A percentile compares a stretch with the other conserved stretches of the same genome.
phyloP scores from a whole-genome alignment of 148 eudicot genomes.

The Rhododendron molle region DNA sequence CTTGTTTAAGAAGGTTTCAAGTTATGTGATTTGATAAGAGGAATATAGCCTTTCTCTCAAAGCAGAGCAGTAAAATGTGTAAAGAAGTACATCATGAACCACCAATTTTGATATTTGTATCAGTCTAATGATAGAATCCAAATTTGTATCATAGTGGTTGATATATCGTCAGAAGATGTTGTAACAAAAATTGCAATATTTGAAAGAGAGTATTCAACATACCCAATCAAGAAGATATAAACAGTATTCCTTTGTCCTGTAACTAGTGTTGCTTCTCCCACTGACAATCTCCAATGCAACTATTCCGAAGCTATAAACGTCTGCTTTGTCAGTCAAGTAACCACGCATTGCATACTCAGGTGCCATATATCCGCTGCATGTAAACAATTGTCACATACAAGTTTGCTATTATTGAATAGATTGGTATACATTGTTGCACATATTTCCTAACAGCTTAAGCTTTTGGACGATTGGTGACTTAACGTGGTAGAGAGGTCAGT shows the following conservation, averaged over 20 bases:
- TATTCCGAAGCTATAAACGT: slow-evolving; percentile 42
- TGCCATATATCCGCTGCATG: slow-evolving; percentile 40
- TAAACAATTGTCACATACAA: neutral
- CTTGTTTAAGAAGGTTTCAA: neutral
- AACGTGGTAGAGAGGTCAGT: too few relatives aligned
- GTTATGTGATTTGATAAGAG: neutral
- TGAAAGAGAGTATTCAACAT: neutral
- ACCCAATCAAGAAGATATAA: slow-evolving; percentile 43
- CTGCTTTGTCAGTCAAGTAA: slow-evolving; percentile 40
- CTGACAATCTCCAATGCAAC: slow-evolving; percentile 36
- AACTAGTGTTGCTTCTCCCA: slow-evolving; percentile 27
- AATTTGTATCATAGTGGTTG: neutral
- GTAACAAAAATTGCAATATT: neutral
- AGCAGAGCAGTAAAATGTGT: neutral
- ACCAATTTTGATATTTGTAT: neutral
- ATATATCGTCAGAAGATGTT: neutral
- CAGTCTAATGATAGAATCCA: neutral
- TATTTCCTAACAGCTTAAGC: too few relatives aligned
- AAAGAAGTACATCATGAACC: too few relatives aligned
- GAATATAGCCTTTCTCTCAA: neutral
- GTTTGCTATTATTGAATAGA: neutral
- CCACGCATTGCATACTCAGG: slow-evolving; percentile 25
- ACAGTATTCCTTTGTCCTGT: slow-evolving; percentile 20
- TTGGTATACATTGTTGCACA: too few relatives aligned
- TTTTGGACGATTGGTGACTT: too few relatives aligned